phyloP scores from a whole-genome alignment of 208 protist species.

The Trypanosoma lewisi region DNA sequence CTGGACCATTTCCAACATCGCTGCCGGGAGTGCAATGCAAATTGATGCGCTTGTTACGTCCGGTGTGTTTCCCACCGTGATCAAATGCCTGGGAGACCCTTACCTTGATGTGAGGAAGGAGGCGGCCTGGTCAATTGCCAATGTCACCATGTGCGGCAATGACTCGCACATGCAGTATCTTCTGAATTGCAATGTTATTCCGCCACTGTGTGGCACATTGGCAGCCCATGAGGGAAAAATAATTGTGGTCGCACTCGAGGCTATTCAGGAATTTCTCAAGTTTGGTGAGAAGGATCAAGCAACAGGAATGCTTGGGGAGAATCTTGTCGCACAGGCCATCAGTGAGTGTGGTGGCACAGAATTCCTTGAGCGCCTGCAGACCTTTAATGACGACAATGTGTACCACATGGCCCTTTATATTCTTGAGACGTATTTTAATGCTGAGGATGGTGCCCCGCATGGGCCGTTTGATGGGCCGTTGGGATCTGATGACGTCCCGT shows the following conservation, averaged over 20 bases:
- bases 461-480: neutral
- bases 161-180: conserved; percentile 91
- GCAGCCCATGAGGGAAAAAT: conserved; percentile 87
- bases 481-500: neutral
- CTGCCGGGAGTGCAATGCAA: conserved; percentile 94
- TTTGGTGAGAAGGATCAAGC: conserved; percentile 57
- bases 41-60: conserved; percentile 91
- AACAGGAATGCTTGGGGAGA: conserved; percentile 35
- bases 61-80: conserved; percentile 90
- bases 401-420: conserved; percentile 94
- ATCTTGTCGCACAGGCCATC: conserved; percentile 73
- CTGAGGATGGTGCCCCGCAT: conserved; percentile 29
- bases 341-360: conserved; percentile 93
- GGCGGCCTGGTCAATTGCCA: conserved; percentile 97
- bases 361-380: conserved; percentile 94
- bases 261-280: conserved; percentile 95
- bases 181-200: conserved; percentile 87
- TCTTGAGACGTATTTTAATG: conserved; percentile 90
- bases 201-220: conserved; percentile 93
- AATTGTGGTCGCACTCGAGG: conserved; percentile 94
- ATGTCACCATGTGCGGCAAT: conserved; percentile 93
- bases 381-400: conserved; percentile 93
- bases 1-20: conserved; percentile 99
- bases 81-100: conserved; percentile 78
- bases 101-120: conserved; percentile 98